phyloP scores from a whole-genome alignment of 78 protist species.

The Dictyostelium firmibasis region DNA sequence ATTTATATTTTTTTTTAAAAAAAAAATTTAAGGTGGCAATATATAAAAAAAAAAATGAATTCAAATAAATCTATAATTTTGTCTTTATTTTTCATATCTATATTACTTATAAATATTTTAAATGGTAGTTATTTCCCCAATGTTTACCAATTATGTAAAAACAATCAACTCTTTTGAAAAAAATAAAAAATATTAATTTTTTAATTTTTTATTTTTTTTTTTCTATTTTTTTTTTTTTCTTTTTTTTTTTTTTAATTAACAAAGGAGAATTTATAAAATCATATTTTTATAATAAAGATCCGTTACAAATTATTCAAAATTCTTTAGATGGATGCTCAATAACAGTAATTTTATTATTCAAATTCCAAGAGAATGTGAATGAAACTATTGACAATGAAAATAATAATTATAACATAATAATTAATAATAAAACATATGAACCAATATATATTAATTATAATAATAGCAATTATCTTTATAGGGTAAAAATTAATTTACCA shows the following conservation, averaged over 20 bases:
- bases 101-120: too few species aligned
- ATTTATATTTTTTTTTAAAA: too few species aligned
- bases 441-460: not conserved
- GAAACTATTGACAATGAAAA: not conserved
- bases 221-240: too few species aligned
- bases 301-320: not conserved
- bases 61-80: not conserved
- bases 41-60: not conserved
- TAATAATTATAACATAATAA: not conserved
- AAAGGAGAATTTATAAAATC: not conserved
- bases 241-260: not conserved
- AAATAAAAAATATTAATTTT: too few species aligned
- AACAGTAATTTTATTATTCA: not conserved
- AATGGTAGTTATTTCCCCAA: not conserved
- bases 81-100: too few species aligned
- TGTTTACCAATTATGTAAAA: too few species aligned
- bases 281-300: not conserved
- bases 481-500: not conserved
- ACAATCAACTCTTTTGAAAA: too few species aligned
- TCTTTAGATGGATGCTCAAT: not conserved
- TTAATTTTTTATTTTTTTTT: too few species aligned
- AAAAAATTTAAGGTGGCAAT: too few species aligned
- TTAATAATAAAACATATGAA: not conserved
- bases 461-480: not conserved
- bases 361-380: not conserved